Base-by-base conservation (phyloP, 345 rosid genomes). In the Sisymbrium altissimum region DNA sequence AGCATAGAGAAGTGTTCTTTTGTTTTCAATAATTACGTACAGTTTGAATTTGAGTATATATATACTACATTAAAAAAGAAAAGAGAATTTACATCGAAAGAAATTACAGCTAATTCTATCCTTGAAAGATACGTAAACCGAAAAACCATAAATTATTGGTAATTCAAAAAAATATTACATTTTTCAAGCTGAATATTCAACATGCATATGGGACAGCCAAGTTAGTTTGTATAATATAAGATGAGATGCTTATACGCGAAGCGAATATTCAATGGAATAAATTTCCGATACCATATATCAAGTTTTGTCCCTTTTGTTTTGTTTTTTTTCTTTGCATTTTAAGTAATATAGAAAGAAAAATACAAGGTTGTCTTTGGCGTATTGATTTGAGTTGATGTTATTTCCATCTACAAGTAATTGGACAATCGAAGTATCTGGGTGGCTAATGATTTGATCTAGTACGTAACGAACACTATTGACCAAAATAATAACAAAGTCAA, bases 181-280 rank as follows among this genome's bases (percentile, higher is more conserved):
- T 44, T 38, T 57, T 49, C 14, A 15, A 52, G 49, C 40, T 75
- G 43, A 69, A 52, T 30, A 18, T 60, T 50, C 46, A 48, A 75
- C 69, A 68, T 40, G 68, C 63, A 41, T 40, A 52, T 52, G 63
- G 39, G 69, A 60, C 38, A 75, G 64, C 60, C 59, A 69, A 59
- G 44, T 45, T n/a, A 35, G 5, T 62, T 9, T 68, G 57, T 60
- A 10, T 21, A 2, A 19, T 15, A 48, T 19, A 48, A 19, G 25
- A 14, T n/a, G 14, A 61, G 49, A 68, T 60, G 45, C 57, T 60
- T 60, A 36, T 10, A 18, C 10, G 9, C 21, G 14, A 74, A 7
- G 7, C 59, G 75, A 76, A 76, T 76, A 76, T 69, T 76, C 75
- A 76, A 14, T 54, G 44, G 79, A 44, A 76, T 76, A 69, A 60